Base-by-base conservation (phyloP, 192 early-diverging fungal species). In the Linnemannia exigua region DNA sequence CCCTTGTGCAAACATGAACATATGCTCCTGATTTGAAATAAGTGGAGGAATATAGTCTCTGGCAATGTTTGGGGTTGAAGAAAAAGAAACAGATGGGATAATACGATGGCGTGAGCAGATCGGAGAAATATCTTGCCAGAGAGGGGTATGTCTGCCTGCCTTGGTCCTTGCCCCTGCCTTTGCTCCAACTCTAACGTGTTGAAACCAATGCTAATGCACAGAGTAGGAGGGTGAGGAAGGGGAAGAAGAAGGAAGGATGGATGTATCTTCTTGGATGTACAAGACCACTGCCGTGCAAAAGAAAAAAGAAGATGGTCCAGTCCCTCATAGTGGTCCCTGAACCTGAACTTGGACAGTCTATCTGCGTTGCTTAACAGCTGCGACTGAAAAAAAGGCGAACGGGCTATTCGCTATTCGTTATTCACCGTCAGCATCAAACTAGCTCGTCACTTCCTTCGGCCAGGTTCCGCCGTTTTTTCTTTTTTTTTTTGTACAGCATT, bases 91-190 rank as follows among this genome's bases (percentile, higher is more conserved):
- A 44, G 41, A 44, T 44, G 41, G 41, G 41, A 44, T 31, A 12
- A 15, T 9, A 31, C 25, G 28, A 14, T n/a, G 28, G 58, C 58
- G 58, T 4, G 9, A 25, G 58, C 28, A 28, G 58, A 63, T 63
- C 58, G 28, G 58, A 63, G 58, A 63, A 63, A 63, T 63, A 63
- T 63, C 58, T 54, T 63, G 41, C 41, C 28, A n/a, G n/a, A n/a
- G n/a, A n/a, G n/a, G n/a, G n/a, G n/a, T n/a, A n/a, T n/a, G n/a
- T n/a, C n/a, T n/a, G n/a, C n/a, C n/a, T n/a, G n/a, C n/a, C n/a
- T n/a, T n/a, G n/a, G n/a, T 33, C n/a, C 58, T 25, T 14, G 8
- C 58, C 58, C 12, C 22, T 52, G 51, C 20, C 19, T 52, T 31
- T 63, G 25, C 58, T 63, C 28, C 28, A 63, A 63, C 58, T 15